Percentiles rank a stretch among this genome's conserved stretches.
These are phyloP conservation scores for Aspergillus oerlinghausenensis DNA, from an alignment of 2,329 filamentous ascomycete genomes.

Conservation along the genomic window DNA sequence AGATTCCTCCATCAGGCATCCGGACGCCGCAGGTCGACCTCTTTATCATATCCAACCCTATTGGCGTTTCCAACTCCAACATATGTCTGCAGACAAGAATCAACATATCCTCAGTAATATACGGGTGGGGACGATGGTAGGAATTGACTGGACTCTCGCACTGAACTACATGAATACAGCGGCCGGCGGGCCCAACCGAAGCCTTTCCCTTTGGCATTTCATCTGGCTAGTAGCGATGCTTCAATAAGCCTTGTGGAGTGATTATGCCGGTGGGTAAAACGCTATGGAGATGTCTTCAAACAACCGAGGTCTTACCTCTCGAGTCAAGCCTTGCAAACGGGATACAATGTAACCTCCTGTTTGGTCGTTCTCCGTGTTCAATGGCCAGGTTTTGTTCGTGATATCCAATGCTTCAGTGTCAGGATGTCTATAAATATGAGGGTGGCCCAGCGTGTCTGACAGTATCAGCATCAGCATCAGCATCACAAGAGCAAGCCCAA, in stretches of 20 bases:
- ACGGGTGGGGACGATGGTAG: too few relatives aligned
- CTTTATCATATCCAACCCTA: too few relatives aligned
- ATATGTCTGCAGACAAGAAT: too few relatives aligned
- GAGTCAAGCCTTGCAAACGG: neutral
- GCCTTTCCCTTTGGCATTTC: neutral
- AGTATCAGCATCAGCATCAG: neutral
- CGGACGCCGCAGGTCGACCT: too few relatives aligned
- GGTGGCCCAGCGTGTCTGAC: neutral
- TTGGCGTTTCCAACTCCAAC: too few relatives aligned
- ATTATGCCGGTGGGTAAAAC: too few relatives aligned
- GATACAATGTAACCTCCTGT: slow-evolving; percentile 14
- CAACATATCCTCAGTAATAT: too few relatives aligned
- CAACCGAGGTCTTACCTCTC: neutral
- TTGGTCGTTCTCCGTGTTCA: neutral
- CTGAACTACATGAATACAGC: too few relatives aligned
- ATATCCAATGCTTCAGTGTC: too few relatives aligned
- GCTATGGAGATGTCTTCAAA: neutral
- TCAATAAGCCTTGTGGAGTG: neutral
- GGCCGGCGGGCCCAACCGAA: slow-evolving; percentile 20
- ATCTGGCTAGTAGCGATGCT: neutral
- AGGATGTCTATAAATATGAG: neutral
- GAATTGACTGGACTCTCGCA: too few relatives aligned
- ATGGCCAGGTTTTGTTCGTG: neutral
- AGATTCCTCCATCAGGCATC: too few relatives aligned
- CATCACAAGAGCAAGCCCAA: neutral